Evolutionary conservation across 1,284 basidiomycete species (phyloP).

Genomic region (Flammula alnicola): DNA sequence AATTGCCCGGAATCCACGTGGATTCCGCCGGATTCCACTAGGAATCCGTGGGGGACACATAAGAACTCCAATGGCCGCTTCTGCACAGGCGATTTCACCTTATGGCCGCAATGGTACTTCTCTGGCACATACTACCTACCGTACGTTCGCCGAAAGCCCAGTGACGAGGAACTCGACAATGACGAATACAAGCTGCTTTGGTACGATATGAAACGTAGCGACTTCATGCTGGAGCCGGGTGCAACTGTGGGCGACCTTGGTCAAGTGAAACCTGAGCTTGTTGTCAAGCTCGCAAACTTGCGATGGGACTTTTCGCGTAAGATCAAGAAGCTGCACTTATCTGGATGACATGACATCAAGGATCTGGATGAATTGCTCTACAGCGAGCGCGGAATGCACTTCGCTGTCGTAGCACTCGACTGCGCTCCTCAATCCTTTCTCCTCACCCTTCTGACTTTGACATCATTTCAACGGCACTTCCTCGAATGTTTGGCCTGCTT

Average conservation of each 20-base stretch:
- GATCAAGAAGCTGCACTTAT: too few species aligned
- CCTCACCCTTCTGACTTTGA: constrained; percentile 11
- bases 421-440: constrained; percentile 4
- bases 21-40: too few species aligned
- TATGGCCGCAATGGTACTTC: constrained; percentile 13
- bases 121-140: constrained; percentile 1
- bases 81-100: constrained; percentile 7
- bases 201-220: constrained; percentile 5
- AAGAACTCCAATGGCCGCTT: too few species aligned
- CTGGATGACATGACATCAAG: too few species aligned
- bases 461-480: constrained; percentile 12
- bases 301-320: too few species aligned
- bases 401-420: background rate
- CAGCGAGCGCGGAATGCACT: background rate
- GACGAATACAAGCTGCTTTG: constrained; percentile 1
- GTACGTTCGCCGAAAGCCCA: constrained; percentile 2
- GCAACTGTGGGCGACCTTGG: constrained; percentile 1
- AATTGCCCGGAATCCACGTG: too few species aligned
- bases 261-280: background rate
- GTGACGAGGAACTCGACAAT: background rate
- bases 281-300: background rate
- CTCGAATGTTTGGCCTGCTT: constrained; percentile 9
- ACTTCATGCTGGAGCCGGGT: constrained; percentile 7
- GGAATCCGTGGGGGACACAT: too few species aligned
- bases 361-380: background rate